Base-by-base conservation (phyloP, 2,329 filamentous ascomycete species). In the Pyricularia sp. region DNA sequence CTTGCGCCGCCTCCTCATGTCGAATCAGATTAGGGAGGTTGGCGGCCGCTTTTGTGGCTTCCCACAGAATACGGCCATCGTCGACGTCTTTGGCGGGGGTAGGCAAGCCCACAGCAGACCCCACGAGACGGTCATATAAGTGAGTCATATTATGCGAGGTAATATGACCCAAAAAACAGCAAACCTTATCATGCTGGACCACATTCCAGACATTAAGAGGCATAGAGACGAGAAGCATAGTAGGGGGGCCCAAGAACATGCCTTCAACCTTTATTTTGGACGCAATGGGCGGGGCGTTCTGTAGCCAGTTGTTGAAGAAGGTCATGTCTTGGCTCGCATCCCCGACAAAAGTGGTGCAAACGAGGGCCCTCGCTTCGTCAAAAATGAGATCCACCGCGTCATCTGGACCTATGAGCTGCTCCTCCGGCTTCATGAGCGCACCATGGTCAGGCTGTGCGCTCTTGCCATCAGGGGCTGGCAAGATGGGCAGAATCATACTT, bases 111-210 rank as follows among this genome's bases (percentile, higher is more conserved):
- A 78, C 75, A 10, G 77, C 74, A 0, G 77, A 77, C 7, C 79
- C 80, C 66, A 88, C 78, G 5, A 88, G 75, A 44, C 80, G 79
- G 65, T 86, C 80, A 70, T 88, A 88, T 9, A 88, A 78, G 64
- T 84, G 82, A 9, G 84, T 83, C 81, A 88, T 84, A 73, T 88
- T 88, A 70, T 86, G 84, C 0, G 86, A 88, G 69, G 82, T 87
- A 68, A 88, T 83, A 68, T 85, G 85, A 35, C 86, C 86, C 60
- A 88, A 71, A 66, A 85, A 87, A 68, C 82, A 85, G 73, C 85
- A 88, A 26, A 87, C 84, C 70, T 87, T 87, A 68, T 88, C 84
- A 66, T 86, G 82, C 73, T 87, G 83, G 8, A 88, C 82, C 26
- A 86, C 79, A 68, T 82, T 84, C 84, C 84, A 88, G 16, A 88